Percentiles rank a stretch among this genome's conserved stretches.
Conservation (phyloP, 176 grass and related monocot species). For the Lolium multiflorum region DNA sequence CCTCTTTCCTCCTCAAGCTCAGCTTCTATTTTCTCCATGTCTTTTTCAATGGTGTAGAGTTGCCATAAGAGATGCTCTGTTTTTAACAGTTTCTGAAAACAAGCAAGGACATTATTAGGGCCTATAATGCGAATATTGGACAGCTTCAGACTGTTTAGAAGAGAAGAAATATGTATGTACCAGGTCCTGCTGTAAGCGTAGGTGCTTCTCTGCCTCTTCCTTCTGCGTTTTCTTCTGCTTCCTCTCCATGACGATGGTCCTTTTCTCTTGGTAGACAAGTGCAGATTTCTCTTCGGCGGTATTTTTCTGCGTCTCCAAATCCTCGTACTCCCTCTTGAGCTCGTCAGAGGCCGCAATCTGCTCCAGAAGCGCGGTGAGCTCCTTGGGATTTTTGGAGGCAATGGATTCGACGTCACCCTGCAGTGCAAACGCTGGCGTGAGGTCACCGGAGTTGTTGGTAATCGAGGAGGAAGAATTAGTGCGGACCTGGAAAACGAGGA, state of each 20-base stretch:
- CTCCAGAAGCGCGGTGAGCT: constrained; percentile 86
- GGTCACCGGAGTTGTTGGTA: constrained; percentile 1
- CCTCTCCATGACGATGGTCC: constrained; percentile 86
- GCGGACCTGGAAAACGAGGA: constrained; percentile 93
- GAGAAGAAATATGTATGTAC: constrained; percentile 44
- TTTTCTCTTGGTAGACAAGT: constrained; percentile 97
- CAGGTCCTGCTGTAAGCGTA: constrained; percentile 77
- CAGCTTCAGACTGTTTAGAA: neutral
- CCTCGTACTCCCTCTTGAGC: constrained; percentile 89
- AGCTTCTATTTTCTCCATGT: constrained; percentile 68
- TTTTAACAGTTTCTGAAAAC: constrained; percentile 79
- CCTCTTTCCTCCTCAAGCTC: constrained; percentile 79
- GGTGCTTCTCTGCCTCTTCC: constrained; percentile 95
- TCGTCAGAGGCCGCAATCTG: constrained; percentile 96
- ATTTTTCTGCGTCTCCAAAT: constrained; percentile 66
- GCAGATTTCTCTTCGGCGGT: constrained; percentile 87
- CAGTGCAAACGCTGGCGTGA: constrained; percentile 32
- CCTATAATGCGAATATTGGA: neutral
- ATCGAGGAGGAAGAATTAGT: constrained; percentile 13
- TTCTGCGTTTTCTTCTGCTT: constrained; percentile 99
- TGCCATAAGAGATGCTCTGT: constrained; percentile 91
- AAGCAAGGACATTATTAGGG: constrained; percentile 5
- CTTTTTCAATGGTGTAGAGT: constrained; percentile 86
- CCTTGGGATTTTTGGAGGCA: constrained; percentile 97
- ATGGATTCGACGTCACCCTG: constrained; percentile 98